phyloP scores from a whole-genome alignment of 805 yeast species.

The Ogataea kodamae region DNA sequence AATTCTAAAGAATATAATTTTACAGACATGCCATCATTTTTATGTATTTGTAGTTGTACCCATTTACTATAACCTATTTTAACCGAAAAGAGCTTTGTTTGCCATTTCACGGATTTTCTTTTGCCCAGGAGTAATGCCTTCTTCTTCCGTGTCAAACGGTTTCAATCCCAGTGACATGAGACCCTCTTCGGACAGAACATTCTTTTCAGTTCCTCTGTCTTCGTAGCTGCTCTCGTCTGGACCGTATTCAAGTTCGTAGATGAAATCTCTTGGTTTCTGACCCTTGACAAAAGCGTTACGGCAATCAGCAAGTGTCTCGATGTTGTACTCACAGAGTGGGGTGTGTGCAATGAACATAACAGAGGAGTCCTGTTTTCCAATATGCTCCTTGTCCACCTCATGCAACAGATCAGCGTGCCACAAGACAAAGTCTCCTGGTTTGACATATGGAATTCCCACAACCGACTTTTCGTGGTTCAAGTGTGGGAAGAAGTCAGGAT shows the following conservation, averaged over 20 bases:
- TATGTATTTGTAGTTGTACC: too few species aligned
- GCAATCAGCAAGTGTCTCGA: slow-evolving; percentile 7
- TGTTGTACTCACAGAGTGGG: slow-evolving; percentile 27
- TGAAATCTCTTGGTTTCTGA: slow-evolving; percentile 8
- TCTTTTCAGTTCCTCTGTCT: slow-evolving; percentile 12
- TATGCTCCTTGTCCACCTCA: slow-evolving; percentile 37
- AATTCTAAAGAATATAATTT: too few species aligned
- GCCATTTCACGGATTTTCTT: slow-evolving; percentile 21
- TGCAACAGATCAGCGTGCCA: slow-evolving; percentile 44
- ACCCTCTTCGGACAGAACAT: slow-evolving; percentile 22
- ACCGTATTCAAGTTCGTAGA: slow-evolving; percentile 3
- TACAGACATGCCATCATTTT: too few species aligned
- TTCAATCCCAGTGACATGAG: slow-evolving; percentile 28
- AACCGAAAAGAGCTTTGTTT: too few species aligned
- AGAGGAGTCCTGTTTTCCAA: slow-evolving; percentile 35
- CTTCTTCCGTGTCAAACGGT: slow-evolving; percentile 24
- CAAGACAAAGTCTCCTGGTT: slow-evolving; percentile 40
- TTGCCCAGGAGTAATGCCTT: slow-evolving; percentile 29
- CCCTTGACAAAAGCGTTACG: slow-evolving; percentile 6
- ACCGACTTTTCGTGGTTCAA: slow-evolving; percentile 32
- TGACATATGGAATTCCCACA: slow-evolving; percentile 36
- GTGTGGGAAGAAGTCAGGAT: slow-evolving; percentile 33
- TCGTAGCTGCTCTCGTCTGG: slow-evolving; percentile 7
- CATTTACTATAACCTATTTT: too few species aligned
- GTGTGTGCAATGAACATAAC: slow-evolving; percentile 37